phyloP scores from a whole-genome alignment of 352 stramenopile genomes.

The Saprolegnia parasitica region DNA sequence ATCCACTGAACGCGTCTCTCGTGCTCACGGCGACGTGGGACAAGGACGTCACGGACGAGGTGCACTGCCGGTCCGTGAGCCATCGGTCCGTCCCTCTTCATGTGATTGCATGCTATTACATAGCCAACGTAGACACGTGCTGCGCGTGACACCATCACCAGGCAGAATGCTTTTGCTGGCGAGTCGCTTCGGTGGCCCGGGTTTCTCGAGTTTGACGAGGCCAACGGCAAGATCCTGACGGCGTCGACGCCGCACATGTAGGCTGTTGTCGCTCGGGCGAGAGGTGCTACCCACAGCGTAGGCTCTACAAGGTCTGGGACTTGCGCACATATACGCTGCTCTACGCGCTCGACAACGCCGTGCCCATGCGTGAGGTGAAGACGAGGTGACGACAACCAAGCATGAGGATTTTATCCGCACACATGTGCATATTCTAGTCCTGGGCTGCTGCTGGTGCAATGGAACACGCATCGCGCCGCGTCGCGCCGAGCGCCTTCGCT shows the following conservation, averaged over 20 bases:
- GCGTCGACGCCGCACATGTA: slow-evolving; percentile 24
- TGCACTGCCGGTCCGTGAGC: slow-evolving; percentile 27
- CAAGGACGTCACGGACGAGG: slow-evolving; percentile 23
- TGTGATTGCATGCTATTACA: neutral
- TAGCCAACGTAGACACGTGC: neutral
- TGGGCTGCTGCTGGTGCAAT: neutral
- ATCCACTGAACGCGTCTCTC: slow-evolving; percentile 29
- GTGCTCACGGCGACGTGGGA: slow-evolving; percentile 27
- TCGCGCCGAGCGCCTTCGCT: neutral
- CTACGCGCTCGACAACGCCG: slow-evolving; percentile 23
- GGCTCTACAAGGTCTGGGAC: slow-evolving; percentile 31
- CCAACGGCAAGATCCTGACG: slow-evolving; percentile 30
- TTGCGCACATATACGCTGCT: slow-evolving; percentile 27
- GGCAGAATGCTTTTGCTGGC: slow-evolving; percentile 17
- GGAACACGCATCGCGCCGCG: neutral
- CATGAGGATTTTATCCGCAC: no score
- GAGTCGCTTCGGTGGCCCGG: slow-evolving; percentile 29
- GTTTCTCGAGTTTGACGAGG: slow-evolving; percentile 33
- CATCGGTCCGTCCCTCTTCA: slow-evolving; percentile 25
- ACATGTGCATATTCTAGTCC: neutral
- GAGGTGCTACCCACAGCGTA: neutral
- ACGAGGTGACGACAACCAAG: no score
- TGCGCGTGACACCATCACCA: neutral
- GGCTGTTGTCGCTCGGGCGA: no score
- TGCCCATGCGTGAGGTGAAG: neutral